Evolutionary conservation across 1,284 basidiomycete genomes (phyloP).

Genomic region (Fomitopsis betulina): DNA sequence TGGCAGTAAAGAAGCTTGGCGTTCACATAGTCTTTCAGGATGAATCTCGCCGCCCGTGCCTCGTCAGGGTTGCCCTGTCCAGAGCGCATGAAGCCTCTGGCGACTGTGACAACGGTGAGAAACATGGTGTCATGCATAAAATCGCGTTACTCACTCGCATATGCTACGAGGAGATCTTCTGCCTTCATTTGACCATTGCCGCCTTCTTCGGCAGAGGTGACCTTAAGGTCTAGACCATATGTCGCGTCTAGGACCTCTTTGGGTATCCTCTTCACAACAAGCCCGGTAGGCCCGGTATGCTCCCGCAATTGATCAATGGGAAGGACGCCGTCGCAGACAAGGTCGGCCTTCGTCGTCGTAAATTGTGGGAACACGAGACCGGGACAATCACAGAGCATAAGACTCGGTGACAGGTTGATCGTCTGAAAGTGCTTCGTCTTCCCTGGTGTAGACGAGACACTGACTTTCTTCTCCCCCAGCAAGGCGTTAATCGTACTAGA

Average conservation of each 20-base stretch:
- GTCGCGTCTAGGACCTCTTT: slow-evolving; percentile 84
- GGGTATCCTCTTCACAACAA: slow-evolving; percentile 82
- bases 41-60: slow-evolving; percentile 86
- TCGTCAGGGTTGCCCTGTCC: slow-evolving; percentile 98
- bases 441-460: slow-evolving; percentile 94
- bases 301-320: slow-evolving; percentile 99
- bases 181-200: slow-evolving; percentile 78
- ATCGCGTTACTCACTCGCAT: slow-evolving; percentile 71
- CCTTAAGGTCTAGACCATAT: slow-evolving; percentile 84
- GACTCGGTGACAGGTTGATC: slow-evolving; percentile 83
- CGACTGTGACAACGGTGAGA: slow-evolving; percentile 49
- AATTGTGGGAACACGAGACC: slow-evolving; percentile 99
- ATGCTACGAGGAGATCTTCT: slow-evolving; percentile 82
- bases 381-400: slow-evolving; percentile 97
- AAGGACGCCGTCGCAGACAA: slow-evolving; percentile 95
- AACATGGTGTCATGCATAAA: background rate
- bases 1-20: slow-evolving; percentile 91
- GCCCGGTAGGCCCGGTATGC: slow-evolving; percentile 81
- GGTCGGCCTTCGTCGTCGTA: slow-evolving; percentile 90
- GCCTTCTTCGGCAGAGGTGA: slow-evolving; percentile 74
- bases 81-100: slow-evolving; percentile 89
- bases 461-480: slow-evolving; percentile 94
- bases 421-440: slow-evolving; percentile 99
- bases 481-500: slow-evolving; percentile 97
- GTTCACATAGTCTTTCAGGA: slow-evolving; percentile 98